Conservation (phyloP, 805 yeast species). For the Suhomyces sp. region DNA sequence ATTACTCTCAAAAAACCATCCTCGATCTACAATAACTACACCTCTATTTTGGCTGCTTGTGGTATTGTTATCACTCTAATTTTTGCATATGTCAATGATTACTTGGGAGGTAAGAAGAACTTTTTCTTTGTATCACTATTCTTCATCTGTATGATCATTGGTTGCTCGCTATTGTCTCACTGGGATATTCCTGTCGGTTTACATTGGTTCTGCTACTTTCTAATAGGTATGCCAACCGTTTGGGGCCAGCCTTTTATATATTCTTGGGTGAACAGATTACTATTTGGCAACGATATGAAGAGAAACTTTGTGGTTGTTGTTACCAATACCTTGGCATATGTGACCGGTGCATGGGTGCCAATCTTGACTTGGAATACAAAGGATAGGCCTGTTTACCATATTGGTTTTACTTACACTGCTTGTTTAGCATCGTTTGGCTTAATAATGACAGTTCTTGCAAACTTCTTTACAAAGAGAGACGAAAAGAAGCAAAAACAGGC, state of each 20-base stretch:
- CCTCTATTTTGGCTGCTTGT: conserved; percentile 27
- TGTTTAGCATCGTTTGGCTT: conserved; percentile 30
- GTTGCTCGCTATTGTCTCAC: conserved; percentile 41
- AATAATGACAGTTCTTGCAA: conserved; percentile 25
- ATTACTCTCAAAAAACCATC: conserved; percentile 24
- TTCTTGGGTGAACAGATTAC: conserved; percentile 52
- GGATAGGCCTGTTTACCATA: conserved; percentile 29
- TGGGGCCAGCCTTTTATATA: conserved; percentile 59
- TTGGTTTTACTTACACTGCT: conserved; percentile 18
- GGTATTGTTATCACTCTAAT: conserved; percentile 3
- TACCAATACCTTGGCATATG: conserved; percentile 40
- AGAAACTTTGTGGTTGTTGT: conserved; percentile 36
- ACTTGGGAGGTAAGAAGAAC: conserved; percentile 32
- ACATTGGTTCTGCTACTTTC: conserved; percentile 51
- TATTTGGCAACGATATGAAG: conserved; percentile 44
- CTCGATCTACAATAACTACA: conserved; percentile 30
- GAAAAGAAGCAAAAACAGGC: conserved; percentile 9
- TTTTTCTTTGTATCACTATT: conserved; percentile 34
- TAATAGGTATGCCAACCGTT: conserved; percentile 46
- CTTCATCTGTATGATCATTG: conserved; percentile 40
- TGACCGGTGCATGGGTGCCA: conserved; percentile 39
- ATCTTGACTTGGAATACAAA: conserved; percentile 40
- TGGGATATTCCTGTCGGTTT: conserved; percentile 51
- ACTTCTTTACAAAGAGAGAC: conserved; percentile 25
- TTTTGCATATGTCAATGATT: conserved; percentile 25